phyloP scores from a whole-genome alignment of 805 yeast genomes.

The Saturnispora hagleri region DNA sequence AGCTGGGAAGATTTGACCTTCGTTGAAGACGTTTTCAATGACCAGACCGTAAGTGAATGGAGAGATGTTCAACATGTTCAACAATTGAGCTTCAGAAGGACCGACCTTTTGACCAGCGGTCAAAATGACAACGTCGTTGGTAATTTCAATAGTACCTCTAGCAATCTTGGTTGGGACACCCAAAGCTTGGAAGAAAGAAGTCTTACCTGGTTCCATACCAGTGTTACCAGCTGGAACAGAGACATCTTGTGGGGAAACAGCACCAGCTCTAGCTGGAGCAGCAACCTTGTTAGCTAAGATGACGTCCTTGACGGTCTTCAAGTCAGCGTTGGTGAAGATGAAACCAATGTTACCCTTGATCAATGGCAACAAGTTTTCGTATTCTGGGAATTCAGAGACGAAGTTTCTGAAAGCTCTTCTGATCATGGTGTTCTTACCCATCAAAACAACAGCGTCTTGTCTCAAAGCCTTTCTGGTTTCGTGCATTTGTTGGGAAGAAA shows the following conservation, averaged over 20 bases:
- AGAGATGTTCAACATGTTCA: conserved; percentile 99
- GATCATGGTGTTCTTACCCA: conserved; percentile 99
- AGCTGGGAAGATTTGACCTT: conserved; percentile 97
- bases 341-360: conserved; percentile 99
- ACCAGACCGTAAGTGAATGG: conserved; percentile 99
- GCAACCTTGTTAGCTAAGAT: conserved; percentile 92
- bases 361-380: conserved; percentile 88
- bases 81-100: conserved; percentile 97
- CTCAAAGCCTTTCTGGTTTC: conserved; percentile 97
- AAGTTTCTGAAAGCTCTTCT: conserved; percentile 99
- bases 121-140: conserved; percentile 93
- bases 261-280: conserved; percentile 99
- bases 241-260: conserved; percentile 96
- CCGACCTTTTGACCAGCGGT: conserved; percentile 84
- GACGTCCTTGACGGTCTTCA: conserved; percentile 84
- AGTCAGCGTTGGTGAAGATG: conserved; percentile 96
- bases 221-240: conserved; percentile 99
- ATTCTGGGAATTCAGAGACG: conserved; percentile 89
- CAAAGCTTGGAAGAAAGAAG: conserved; percentile 99
- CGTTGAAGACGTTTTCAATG: conserved; percentile 94
- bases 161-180: conserved; percentile 99
- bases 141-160: conserved; percentile 99
- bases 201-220: conserved; percentile 99
- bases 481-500: conserved; percentile 99
- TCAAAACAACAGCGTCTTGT: conserved; percentile 88